Base-by-base conservation (phyloP, 75 land plant species). In the Pinus albicaulis region DNA sequence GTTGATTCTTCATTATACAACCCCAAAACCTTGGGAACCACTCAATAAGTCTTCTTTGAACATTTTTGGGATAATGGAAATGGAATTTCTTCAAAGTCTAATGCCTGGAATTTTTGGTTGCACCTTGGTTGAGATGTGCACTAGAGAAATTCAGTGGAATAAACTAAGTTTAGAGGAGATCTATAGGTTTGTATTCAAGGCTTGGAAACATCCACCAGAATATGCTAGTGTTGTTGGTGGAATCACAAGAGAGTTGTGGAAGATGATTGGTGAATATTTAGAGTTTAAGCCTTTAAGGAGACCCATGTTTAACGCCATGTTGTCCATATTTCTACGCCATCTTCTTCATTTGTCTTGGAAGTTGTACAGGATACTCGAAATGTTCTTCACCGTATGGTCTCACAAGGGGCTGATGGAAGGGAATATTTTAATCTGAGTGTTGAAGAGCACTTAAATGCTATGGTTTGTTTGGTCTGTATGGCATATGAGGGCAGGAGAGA, bases 51-150 rank as follows among this genome's bases (percentile, higher is more conserved):
- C 97, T 31, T 56, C 84, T 4, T 68, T 91, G 17, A 89, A 91
- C 76, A 28, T 92, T 92, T 95, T 75, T 87, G 95, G 91, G 95
- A 95, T 75, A 91, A 92, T 78, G 89, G 79, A 65, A 82, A 84
- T 77, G 95, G 91, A 31, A 89, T 95, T 75, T 92, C 98, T 22
- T 53, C 77, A 26, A 91, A 92, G 75, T 92, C 95, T 25, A 95
- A 95, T 89, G 95, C 95, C 15, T 95, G 95, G 98, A 95, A 95
- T 82, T 95, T 31, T 95, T 92, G 98, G 95, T 13, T 95, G 98
- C 74, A 89, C 91, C 25, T 76, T 95, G 68, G 95, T 95, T 12
- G 98, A 95, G 78, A 95, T 95, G 98, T 95, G 98, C 76, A 92
- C 98, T 56, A 95, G 98, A 52, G 91, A 1, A 31, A 31, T 84